Base-by-base conservation (phyloP, 2,329 filamentous ascomycete species). In the Colletotrichum lini region DNA sequence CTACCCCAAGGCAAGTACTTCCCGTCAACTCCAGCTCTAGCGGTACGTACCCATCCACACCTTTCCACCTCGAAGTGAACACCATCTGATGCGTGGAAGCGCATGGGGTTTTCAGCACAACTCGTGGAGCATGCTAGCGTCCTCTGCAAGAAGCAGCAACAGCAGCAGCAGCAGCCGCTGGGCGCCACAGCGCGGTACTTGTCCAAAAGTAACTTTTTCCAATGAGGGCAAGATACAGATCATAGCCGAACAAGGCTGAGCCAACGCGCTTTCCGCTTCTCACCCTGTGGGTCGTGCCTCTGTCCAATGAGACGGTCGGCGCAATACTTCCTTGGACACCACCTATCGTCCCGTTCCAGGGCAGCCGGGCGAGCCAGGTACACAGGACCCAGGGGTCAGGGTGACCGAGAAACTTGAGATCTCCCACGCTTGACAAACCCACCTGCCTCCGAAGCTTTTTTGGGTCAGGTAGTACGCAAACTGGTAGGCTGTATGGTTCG, bases 211-310 rank as follows among this genome's bases (percentile, higher is more conserved):
- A 59, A 47, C 54, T 59, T 65, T 35, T 59, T 13, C 45, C 40
- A 12, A 38, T 15, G 47, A 21, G 54, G 44, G 58, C 50, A 52
- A 62, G 40, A 9, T 38, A 60, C 53, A 60, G 47, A 54, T 45
- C 40, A 49, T 58, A 64, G 44, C 65, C 65, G 53, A 72, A 59
- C 69, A 72, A 58, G 69, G 69, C 69, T 72, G 69, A 72, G 69
- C 68, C 65, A 71, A 71, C 65, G 65, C 53, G 65, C 57, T 71
- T 71, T 59, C 58, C 53, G 58, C 58, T 53, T 53, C 58, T 35
- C 56, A 21, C 38, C 58, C 52, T 52, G 45, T 52, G 64, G 45
- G 26, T 45, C 44, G n/a, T 6, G 16, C 16, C 30, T 35, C 58
- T 21, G 23, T 44, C 64, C 68, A 71, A 71, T 71, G 64, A 52